Base-by-base conservation (phyloP, 441 rosid species). In the Metrosideros polymorpha region DNA sequence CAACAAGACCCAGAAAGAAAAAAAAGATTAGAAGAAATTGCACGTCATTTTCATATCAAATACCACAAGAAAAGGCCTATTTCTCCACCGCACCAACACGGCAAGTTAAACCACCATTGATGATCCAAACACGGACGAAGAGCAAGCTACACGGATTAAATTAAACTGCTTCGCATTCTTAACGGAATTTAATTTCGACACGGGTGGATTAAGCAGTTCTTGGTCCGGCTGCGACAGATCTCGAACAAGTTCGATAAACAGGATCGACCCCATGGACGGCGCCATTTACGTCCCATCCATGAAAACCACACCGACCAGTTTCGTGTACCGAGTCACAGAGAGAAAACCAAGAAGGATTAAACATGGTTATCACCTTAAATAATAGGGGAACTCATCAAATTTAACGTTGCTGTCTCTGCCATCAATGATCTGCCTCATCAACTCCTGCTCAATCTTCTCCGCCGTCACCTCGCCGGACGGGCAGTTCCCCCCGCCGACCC, bases 401-500 rank as follows among this genome's bases (percentile, higher is more conserved):
- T 84, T 86, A 50, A 86, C 63, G 29, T 43, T 86, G 57, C 84
- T 84, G 8, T 61, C 86, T 53, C 63, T 86, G n/a, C 90, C 90
- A 61, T 83, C 66, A 49, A 79, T n/a, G 84, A 88, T 63, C 85
- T 75, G 84, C 84, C 84, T 88, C 82, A 52, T 4, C 88, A 88
- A 56, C 85, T 88, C 90, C 71, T 59, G 88, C 84, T 88, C 90
- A 84, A 88, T 88, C 90, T 84, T 87, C 83, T 57, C 86, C 50
- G 52, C 77, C 42, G 84, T 71, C 51, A 86, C 59, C 84, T 75
- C 88, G 47, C 57, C 86, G 2, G 88, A 53, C 4, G 84, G 79
- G 85, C 56, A 47, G 84, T 5, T 84, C 39, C 88, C 86, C 19
- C 84, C 83, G 86, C 90, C 90, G 22, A 89, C 88, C 97, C 95